Conservation (phyloP, 2,329 filamentous ascomycete species). For the Phaeosphaeria sp. region DNA sequence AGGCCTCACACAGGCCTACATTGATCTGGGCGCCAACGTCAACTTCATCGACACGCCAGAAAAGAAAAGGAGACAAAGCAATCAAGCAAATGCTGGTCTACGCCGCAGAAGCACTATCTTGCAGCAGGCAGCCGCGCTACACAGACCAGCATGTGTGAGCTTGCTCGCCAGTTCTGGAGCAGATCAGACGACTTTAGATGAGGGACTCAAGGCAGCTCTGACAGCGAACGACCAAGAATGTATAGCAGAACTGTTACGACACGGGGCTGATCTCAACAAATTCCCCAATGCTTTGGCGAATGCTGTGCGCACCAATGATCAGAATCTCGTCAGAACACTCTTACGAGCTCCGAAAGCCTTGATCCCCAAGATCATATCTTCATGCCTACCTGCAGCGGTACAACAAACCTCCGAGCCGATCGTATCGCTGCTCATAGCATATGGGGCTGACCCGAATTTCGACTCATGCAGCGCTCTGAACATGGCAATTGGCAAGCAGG, state of each 20-base stretch:
- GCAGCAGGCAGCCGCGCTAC: conserved; percentile 41
- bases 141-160: conserved; percentile 38
- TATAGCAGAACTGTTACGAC: conserved; percentile 41
- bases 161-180: conserved; percentile 43
- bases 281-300: conserved; percentile 39
- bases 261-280: conserved; percentile 42
- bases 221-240: conserved; percentile 40
- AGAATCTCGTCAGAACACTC: conserved; percentile 36
- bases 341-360: conserved; percentile 42
- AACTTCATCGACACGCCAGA: conserved; percentile 31
- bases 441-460: conserved; percentile 47
- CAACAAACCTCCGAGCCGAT: conserved; percentile 38
- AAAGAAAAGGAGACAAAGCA: conserved; percentile 23
- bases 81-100: conserved; percentile 23
- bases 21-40: conserved; percentile 44
- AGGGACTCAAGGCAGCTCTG: conserved; percentile 42
- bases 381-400: conserved; percentile 40
- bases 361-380: conserved; percentile 38
- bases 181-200: conserved; percentile 43
- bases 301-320: conserved; percentile 39
- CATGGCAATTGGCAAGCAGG: conserved; percentile 37
- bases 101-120: conserved; percentile 45
- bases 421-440: conserved; percentile 37
- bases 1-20: conserved; percentile 43
- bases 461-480: conserved; percentile 40